These are phyloP conservation scores for Abelmoschus esculentus DNA, from an alignment of 345 rosid genomes.

Conservation along the genomic window DNA sequence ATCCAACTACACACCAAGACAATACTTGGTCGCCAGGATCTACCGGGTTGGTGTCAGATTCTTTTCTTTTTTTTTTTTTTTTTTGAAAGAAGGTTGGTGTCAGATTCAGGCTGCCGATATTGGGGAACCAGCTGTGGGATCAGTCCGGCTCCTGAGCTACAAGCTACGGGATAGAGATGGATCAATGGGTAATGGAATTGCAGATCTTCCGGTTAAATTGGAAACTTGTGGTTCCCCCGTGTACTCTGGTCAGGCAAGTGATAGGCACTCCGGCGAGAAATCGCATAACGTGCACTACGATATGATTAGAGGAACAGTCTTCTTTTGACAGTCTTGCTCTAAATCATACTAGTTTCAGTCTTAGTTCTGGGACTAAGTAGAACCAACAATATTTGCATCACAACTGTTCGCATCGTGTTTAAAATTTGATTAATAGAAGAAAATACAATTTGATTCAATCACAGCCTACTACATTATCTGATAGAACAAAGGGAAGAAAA, in stretches of 20 bases:
- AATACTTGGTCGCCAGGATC: too few species aligned
- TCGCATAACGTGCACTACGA: too few species aligned
- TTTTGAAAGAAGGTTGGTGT: too few species aligned
- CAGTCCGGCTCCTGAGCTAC: constrained; percentile 33
- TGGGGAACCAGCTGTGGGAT: constrained; percentile 14
- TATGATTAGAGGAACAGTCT: too few species aligned
- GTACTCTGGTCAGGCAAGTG: constrained; percentile 13
- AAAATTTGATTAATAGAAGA: too few species aligned
- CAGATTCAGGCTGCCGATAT: constrained; percentile 20
- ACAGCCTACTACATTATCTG: not conserved
- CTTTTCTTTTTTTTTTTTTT: too few species aligned
- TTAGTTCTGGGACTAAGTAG: too few species aligned
- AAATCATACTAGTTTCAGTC: too few species aligned
- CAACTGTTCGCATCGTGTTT: too few species aligned
- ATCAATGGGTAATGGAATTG: constrained; percentile 19
- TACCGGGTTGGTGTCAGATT: too few species aligned
- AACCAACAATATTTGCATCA: too few species aligned
- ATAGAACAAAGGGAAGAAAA: not conserved
- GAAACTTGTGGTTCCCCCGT: not conserved
- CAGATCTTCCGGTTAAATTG: constrained; percentile 30
- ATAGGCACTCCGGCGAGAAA: constrained; percentile 26
- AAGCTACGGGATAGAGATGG: constrained; percentile 33
- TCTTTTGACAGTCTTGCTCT: too few species aligned
- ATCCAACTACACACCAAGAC: constrained; percentile 21
- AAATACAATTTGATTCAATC: not conserved